Evolutionary conservation across 352 stramenopile genomes (phyloP).

Genomic region (Pythium scleroteichum): DNA sequence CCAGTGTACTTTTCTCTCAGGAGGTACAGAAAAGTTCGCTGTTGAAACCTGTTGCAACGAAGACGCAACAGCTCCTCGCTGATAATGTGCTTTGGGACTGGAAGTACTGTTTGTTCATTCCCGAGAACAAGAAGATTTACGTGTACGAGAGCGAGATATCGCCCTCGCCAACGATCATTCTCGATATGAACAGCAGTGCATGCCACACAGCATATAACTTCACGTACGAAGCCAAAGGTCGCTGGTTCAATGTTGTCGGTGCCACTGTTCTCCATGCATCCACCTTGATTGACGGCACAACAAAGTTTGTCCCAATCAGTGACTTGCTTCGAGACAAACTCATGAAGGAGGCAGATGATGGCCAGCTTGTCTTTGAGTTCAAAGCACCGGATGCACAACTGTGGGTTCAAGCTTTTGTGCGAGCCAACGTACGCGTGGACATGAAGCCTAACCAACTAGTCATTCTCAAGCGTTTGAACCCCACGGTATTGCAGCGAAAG

Average conservation of each 20-base stretch:
- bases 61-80: slow-evolving; percentile 39
- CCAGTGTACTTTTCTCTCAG: slow-evolving; percentile 46
- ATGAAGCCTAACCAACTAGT: slow-evolving; percentile 55
- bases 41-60: slow-evolving; percentile 41
- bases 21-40: slow-evolving; percentile 34
- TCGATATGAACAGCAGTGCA: slow-evolving; percentile 52
- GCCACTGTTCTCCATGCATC: slow-evolving; percentile 38
- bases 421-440: slow-evolving; percentile 47
- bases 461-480: slow-evolving; percentile 59
- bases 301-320: slow-evolving; percentile 36
- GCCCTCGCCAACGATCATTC: slow-evolving; percentile 37
- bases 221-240: slow-evolving; percentile 36
- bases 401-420: slow-evolving; percentile 57
- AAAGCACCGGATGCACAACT: slow-evolving; percentile 50
- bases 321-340: slow-evolving; percentile 37
- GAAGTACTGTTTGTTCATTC: slow-evolving; percentile 73
- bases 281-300: slow-evolving; percentile 2
- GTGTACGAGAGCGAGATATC: slow-evolving; percentile 60
- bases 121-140: slow-evolving; percentile 48
- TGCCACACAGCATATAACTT: slow-evolving; percentile 54
- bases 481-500: slow-evolving; percentile 53
- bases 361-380: slow-evolving; percentile 47
- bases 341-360: slow-evolving; percentile 37
- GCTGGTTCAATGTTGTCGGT: slow-evolving; percentile 63
- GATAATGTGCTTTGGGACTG: slow-evolving; percentile 59